Base-by-base conservation (phyloP, 2,329 filamentous ascomycete species). In the Neospermospora avenae region DNA sequence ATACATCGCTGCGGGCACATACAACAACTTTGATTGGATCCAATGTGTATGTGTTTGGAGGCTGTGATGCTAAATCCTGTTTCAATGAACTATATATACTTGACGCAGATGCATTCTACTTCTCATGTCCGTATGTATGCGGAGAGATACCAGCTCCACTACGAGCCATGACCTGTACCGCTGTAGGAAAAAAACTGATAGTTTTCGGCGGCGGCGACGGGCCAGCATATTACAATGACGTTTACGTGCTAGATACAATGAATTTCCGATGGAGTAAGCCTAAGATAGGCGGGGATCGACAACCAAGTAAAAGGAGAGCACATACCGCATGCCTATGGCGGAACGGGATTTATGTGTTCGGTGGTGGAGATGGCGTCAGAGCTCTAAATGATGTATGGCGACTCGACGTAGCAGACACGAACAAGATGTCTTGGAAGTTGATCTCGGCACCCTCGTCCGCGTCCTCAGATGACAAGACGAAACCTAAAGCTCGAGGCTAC, bases 271-370 rank as follows among this genome's bases (percentile, higher is more conserved):
- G 86, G 85, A 81, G 80, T 42, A 82, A 81, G 62, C 85, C 86
- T 44, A 79, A 80, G 44, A 83, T 88, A 55, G 68, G 65, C 46
- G 83, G 84, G 34, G 84, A 86, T 63, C 77, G 77, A 58, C 71
- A 78, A 24, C 86, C 86, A 0, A 85, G 82, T 59, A 83, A 84
- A 65, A 78, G 86, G 22, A 77, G 86, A 54, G 86, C 86, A 3
- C 86, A 89, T 71, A 89, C 86, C 3, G 85, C 86, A n/a, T 89
- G 86, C 66, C 75, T 89, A 20, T 87, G 89, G 75, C 86, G 86
- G 72, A 88, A 84, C 66, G 86, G 86, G 28, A 84, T 89, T 65
- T 89, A 88, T 70, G 77, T 89, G n/a, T 89, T 89, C 70, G 86
- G 86, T 31, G 86, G 86, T 51, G 86, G 86, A 42, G 86, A 89